Evolutionary conservation across 371 early-diverging fungal species (phyloP), one percentile per base, ranked within the genome.

Genomic region (Rhizomucor miehei): DNA sequence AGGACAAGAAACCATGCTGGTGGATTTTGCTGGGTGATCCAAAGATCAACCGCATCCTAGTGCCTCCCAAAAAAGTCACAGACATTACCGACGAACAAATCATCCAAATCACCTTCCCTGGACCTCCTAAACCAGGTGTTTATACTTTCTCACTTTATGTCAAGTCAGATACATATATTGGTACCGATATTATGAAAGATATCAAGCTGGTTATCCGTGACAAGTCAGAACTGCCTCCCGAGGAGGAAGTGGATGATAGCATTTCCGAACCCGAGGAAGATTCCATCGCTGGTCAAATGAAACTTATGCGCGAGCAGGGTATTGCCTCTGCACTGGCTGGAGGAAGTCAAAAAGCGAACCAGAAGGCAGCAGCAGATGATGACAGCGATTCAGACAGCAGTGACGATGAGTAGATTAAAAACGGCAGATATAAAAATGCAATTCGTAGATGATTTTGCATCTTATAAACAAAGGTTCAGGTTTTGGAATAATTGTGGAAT

Each of bases 181-280:
- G 95, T 45, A 79, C 87, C 51, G 95, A 94, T 69, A 79, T 89
- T 41, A 59, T 78, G 35, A 73, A 88, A 59, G 90, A 91, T 44
- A 72, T 92, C 59, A 80, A 83, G 51, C 77, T 96, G 73, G 72
- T 70, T 16, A 86, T 90, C 10, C 77, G 86, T 39, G 89, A 90
- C 51, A 79, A 81, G 13, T 60, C 87, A 6, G 80, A 80, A 40
- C 77, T 89, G 45, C 89, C 93, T 23, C 79, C 82, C 13, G 82
- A 85, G 52, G 76, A 81, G 0, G 90, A 89, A 43, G 71, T 88
- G 1, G 95, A 94, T 45, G 97, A 96, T 59, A 91, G 91, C 52
- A 97, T 97, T 56, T 93, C 94, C 16, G 98, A 97, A 58, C 96
- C 97, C 35, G 98, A 94, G 52, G 95, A 94, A 52, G 94, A 94